A percentile compares a stretch with the other conserved stretches of the same genome.
Evolutionary conservation across 495 filamentous ascomycete species (phyloP).

Genomic region (Penicillium egyptiacum): DNA sequence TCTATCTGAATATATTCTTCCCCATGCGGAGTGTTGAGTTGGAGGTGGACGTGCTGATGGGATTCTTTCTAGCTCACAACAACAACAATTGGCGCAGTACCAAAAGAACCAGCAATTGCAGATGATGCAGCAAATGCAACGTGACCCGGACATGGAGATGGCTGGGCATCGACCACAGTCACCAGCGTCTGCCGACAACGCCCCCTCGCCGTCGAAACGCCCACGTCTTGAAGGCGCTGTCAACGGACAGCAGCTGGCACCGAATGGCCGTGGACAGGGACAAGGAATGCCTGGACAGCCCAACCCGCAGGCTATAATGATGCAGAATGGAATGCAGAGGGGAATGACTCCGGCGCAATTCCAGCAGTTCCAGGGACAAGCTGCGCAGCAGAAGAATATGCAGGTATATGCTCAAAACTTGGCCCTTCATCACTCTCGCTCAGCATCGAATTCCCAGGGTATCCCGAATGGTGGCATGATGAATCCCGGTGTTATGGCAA

Average conservation of each 20-base stretch:
- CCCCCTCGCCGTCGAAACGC: slow-evolving; percentile 88
- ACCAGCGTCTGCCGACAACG: slow-evolving; percentile 79
- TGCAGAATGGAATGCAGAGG: slow-evolving; percentile 72
- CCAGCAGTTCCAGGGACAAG: slow-evolving; percentile 64
- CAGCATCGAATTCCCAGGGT: slow-evolving; percentile 63
- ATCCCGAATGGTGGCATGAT: slow-evolving; percentile 65
- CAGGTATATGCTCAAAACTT: slow-evolving; percentile 83
- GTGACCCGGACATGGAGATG: slow-evolving; percentile 84
- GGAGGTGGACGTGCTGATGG: slow-evolving; percentile 20
- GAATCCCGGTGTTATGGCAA: slow-evolving; percentile 56
- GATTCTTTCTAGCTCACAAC: slow-evolving; percentile 34
- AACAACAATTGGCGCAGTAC: slow-evolving; percentile 59
- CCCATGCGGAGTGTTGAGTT: slow-evolving; percentile 1
- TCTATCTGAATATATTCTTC: slow-evolving; percentile 11
- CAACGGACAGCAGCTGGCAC: slow-evolving; percentile 75
- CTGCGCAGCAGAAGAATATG: slow-evolving; percentile 74
- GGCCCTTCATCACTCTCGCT: slow-evolving; percentile 69
- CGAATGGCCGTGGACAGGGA: slow-evolving; percentile 71
- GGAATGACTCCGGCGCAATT: slow-evolving; percentile 75
- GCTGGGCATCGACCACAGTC: slow-evolving; percentile 79
- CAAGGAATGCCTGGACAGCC: slow-evolving; percentile 72
- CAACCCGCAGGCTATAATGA: slow-evolving; percentile 63
- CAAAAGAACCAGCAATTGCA: slow-evolving; percentile 65
- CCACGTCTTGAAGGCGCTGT: slow-evolving; percentile 78
- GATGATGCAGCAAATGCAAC: slow-evolving; percentile 73